phyloP scores from a whole-genome alignment of 768 basidiomycete species.

The Cubamyces sp. region DNA sequence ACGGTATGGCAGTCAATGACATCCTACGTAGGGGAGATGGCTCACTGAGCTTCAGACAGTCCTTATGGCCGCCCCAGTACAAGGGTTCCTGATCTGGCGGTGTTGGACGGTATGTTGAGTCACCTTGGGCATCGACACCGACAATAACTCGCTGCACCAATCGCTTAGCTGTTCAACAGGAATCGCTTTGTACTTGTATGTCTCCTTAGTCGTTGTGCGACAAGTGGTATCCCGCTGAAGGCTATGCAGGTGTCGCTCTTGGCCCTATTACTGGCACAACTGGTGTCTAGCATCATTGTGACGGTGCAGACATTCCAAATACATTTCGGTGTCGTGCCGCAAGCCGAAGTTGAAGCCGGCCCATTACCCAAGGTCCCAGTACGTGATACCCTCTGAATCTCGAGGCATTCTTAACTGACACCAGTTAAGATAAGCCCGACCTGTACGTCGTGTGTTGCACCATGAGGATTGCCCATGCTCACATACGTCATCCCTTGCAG shows the following conservation, averaged over 20 bases:
- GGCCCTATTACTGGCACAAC: slow-evolving; percentile 15
- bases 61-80: slow-evolving; percentile 33
- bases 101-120: slow-evolving; percentile 32
- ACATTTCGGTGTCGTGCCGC: slow-evolving; percentile 22
- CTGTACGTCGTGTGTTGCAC: slow-evolving; percentile 8
- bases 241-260: slow-evolving; percentile 12
- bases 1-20: slow-evolving; percentile 11
- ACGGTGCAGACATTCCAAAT: slow-evolving; percentile 23
- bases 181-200: slow-evolving; percentile 24
- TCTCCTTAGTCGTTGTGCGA: not conserved
- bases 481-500: slow-evolving; percentile 1
- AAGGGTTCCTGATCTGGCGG: slow-evolving; percentile 34
- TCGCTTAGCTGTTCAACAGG: slow-evolving; percentile 21
- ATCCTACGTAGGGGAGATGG: not conserved
- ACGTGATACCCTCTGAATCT: not conserved
- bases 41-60: slow-evolving; percentile 21
- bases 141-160: not conserved
- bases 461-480: not conserved
- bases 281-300: slow-evolving; percentile 20
- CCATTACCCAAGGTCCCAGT: slow-evolving; percentile 23
- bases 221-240: not conserved
- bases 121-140: not conserved
- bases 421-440: slow-evolving; percentile 12
- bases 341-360: slow-evolving; percentile 14
- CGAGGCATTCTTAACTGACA: not conserved